phyloP scores from a whole-genome alignment of 805 yeast genomes.

The Candida yuanshanica region DNA sequence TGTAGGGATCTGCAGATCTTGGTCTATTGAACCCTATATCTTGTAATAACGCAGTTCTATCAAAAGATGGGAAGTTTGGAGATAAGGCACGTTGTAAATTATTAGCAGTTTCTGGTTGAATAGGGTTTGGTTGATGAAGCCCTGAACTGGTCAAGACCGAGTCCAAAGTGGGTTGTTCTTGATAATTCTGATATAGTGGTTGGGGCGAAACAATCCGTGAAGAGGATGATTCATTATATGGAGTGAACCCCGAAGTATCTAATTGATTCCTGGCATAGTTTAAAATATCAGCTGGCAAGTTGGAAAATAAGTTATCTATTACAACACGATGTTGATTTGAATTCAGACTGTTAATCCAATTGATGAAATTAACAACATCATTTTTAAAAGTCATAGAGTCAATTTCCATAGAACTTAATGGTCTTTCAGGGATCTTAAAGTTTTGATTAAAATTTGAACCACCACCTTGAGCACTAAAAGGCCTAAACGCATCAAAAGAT shows the following conservation, averaged over 20 bases:
- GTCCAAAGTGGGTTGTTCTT: slow-evolving; percentile 34
- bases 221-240: not conserved
- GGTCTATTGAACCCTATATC: slow-evolving; percentile 30
- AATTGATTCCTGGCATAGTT: slow-evolving; percentile 43
- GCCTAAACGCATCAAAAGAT: slow-evolving; percentile 13
- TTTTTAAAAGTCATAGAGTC: slow-evolving; percentile 36
- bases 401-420: slow-evolving; percentile 25
- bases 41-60: slow-evolving; percentile 15
- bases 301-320: slow-evolving; percentile 47
- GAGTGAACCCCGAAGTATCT: slow-evolving; percentile 22
- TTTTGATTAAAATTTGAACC: no score
- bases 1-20: slow-evolving; percentile 37
- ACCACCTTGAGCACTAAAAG: slow-evolving; percentile 17
- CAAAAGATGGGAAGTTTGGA: slow-evolving; percentile 17
- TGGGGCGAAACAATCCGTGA: slow-evolving; percentile 16
- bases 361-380: slow-evolving; percentile 44
- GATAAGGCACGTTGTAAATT: slow-evolving; percentile 28
- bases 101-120: slow-evolving; percentile 23
- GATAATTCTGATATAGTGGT: slow-evolving; percentile 21
- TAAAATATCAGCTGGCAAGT: slow-evolving; percentile 46
- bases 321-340: slow-evolving; percentile 48
- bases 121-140: slow-evolving; percentile 38
- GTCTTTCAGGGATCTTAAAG: slow-evolving; percentile 22
- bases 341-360: slow-evolving; percentile 45
- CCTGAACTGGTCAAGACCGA: slow-evolving; percentile 28